Conservation (phyloP, 805 yeast species). For the Ogataea pignaliae region DNA sequence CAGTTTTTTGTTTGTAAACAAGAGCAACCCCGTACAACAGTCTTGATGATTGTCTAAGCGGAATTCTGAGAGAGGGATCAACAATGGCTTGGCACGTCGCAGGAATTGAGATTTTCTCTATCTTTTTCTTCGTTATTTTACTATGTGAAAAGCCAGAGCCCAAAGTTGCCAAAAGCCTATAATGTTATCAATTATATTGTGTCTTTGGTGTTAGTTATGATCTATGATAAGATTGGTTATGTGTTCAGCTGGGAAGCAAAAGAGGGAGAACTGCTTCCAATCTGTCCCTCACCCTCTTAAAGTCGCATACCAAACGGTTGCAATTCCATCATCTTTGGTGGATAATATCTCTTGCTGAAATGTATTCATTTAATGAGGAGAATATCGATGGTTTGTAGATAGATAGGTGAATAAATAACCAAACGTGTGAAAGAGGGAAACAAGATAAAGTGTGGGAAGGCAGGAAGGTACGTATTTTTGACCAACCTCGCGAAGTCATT, state of each 20-base stretch:
- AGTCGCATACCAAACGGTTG: slow-evolving; percentile 27
- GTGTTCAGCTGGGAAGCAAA: background rate
- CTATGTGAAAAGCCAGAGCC: slow-evolving; percentile 21
- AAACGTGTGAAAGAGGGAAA: slow-evolving; percentile 20
- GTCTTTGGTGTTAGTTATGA: background rate
- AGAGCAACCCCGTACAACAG: slow-evolving; percentile 46
- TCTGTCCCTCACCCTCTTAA: no score
- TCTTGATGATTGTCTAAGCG: slow-evolving; percentile 36
- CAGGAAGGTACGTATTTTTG: no score
- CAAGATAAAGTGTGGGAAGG: slow-evolving; percentile 1
- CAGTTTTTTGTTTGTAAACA: slow-evolving; percentile 45
- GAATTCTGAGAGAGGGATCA: slow-evolving; percentile 12
- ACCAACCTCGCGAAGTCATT: no score
- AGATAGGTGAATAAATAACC: background rate
- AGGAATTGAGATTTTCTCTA: slow-evolving; percentile 38
- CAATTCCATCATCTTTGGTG: slow-evolving; percentile 18
- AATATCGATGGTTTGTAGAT: background rate
- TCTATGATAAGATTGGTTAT: background rate
- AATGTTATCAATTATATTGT: background rate
- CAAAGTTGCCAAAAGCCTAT: slow-evolving; percentile 29
- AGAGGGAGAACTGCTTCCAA: background rate
- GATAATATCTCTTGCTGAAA: slow-evolving; percentile 17
- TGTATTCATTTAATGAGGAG: slow-evolving; percentile 2
- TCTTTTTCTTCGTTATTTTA: slow-evolving; percentile 27
- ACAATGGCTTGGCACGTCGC: slow-evolving; percentile 33